A percentile compares a stretch with the other conserved stretches of the same genome.
phyloP scores from a whole-genome alignment of 73 alveolate genomes.

The Paramecium primaurelia region DNA sequence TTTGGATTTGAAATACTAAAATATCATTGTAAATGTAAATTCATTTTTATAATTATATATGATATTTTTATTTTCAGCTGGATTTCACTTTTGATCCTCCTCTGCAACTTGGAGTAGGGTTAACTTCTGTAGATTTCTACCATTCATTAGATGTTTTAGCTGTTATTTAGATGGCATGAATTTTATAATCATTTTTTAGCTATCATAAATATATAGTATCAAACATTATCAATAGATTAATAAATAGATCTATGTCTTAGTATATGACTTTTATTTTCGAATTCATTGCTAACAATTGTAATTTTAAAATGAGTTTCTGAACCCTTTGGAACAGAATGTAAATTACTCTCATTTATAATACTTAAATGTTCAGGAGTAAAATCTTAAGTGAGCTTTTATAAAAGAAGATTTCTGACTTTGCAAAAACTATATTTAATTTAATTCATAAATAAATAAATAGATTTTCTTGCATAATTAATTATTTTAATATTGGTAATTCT shows the following conservation, averaged over 20 bases:
- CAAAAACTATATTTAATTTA: not conserved
- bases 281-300: not conserved
- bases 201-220: not conserved
- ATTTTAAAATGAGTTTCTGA: constrained; percentile 38
- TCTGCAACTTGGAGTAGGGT: constrained; percentile 20
- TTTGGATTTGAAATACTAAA: not conserved
- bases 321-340: constrained; percentile 30
- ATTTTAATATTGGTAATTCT: not conserved
- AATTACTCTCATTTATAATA: not conserved
- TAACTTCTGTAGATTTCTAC: not conserved
- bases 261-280: not conserved
- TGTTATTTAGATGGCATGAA: constrained; percentile 3
- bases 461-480: not conserved
- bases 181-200: not conserved
- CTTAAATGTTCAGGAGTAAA: not conserved
- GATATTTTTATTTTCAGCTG: not conserved
- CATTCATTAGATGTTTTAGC: not conserved
- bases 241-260: constrained; percentile 17
- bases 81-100: constrained; percentile 21
- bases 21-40: not conserved
- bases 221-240: not conserved
- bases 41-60: not conserved
- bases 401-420: not conserved
- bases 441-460: not conserved
- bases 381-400: not conserved